Evolutionary conservation across 208 protist species (phyloP).

Genomic region (Herpetomonas samuelpessoai): DNA sequence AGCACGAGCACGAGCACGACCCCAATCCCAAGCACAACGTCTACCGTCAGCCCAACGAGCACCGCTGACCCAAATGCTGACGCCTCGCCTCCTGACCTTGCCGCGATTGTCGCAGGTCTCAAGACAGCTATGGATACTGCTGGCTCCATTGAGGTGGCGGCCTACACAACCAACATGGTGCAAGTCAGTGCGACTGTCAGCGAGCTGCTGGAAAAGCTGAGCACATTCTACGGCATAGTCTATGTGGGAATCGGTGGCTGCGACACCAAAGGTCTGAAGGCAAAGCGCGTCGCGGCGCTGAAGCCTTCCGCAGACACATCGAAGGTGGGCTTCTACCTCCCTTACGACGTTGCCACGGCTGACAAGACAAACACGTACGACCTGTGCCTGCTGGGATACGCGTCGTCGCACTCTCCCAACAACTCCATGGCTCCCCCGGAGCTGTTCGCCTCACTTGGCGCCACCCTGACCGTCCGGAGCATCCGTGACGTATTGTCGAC

Average conservation of each 20-base stretch:
- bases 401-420: neutral
- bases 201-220: neutral
- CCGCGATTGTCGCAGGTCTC: conserved; percentile 21
- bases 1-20: conserved; percentile 9
- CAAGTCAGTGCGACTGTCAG: conserved; percentile 8
- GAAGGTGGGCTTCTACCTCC: conserved; percentile 1
- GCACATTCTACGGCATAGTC: neutral
- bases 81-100: conserved; percentile 5
- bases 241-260: neutral
- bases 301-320: neutral
- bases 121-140: conserved; percentile 16
- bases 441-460: conserved; percentile 12
- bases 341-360: neutral
- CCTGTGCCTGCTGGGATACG: conserved; percentile 1
- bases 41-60: conserved; percentile 11
- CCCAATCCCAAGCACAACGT: neutral
- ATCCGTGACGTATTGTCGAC: conserved; percentile 20
- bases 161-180: conserved; percentile 31
- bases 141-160: conserved; percentile 25
- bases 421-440: neutral
- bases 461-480: conserved; percentile 26
- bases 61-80: neutral
- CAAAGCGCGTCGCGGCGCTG: neutral
- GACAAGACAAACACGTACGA: conserved; percentile 1
- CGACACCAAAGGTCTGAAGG: neutral